Percentiles rank a stretch among this genome's conserved stretches.
phyloP scores from a whole-genome alignment of 345 rosid genomes.

The Viola odorata region DNA sequence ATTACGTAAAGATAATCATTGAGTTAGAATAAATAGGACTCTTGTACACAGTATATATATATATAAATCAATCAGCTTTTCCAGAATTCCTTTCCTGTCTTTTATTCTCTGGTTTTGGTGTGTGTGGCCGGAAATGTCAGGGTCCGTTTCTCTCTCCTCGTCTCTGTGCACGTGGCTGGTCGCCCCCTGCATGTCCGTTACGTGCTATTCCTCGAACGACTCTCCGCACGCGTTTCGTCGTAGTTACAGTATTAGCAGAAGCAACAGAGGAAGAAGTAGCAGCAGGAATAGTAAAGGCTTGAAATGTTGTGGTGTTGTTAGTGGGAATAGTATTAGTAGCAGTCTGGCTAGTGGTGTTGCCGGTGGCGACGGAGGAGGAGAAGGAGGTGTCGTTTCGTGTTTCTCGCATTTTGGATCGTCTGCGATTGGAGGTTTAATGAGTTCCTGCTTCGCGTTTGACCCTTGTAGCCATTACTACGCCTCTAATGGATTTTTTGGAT shows the following conservation, averaged over 20 bases:
- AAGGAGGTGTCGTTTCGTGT: conserved; percentile 9
- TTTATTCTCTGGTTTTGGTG: no score
- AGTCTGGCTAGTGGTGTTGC: not conserved
- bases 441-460: conserved; percentile 60
- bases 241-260: not conserved
- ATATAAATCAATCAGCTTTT: no score
- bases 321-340: not conserved
- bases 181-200: conserved; percentile 79
- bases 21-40: no score
- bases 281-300: not conserved
- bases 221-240: conserved; percentile 16
- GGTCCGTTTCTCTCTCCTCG: conserved; percentile 38
- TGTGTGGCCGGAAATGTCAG: conserved; percentile 10
- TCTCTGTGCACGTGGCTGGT: conserved; percentile 87
- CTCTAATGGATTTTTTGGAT: conserved; percentile 49
- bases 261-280: not conserved
- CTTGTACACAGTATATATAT: no score
- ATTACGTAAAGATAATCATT: no score
- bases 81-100: no score
- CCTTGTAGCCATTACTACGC: conserved; percentile 52
- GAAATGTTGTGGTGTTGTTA: no score
- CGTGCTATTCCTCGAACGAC: conserved; percentile 31
- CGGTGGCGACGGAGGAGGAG: conserved; percentile 1
- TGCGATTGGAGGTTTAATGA: conserved; percentile 37
- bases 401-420: conserved; percentile 40